phyloP scores from a whole-genome alignment of 371 early-diverging fungal species.

The Actinomortierella ambigua region DNA sequence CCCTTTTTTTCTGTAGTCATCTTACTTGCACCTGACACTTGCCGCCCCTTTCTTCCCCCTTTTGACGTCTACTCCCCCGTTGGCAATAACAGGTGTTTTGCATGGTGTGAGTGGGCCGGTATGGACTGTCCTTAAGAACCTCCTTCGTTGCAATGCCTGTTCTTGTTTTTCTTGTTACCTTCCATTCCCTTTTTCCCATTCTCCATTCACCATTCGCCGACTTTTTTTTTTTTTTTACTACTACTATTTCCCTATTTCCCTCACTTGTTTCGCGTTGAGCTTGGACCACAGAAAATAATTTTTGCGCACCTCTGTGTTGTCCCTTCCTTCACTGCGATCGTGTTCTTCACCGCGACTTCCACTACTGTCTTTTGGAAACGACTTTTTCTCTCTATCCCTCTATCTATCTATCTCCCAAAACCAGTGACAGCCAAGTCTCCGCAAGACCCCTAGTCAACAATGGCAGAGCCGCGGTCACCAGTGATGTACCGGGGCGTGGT shows the following conservation, averaged over 20 bases:
- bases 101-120: too few species aligned
- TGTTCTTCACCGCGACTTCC: conserved; percentile 2
- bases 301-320: conserved; percentile 1
- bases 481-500: conserved; percentile 47
- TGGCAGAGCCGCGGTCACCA: conserved; percentile 8
- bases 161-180: background rate
- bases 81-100: too few species aligned
- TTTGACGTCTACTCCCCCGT: too few species aligned
- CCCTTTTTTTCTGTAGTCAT: too few species aligned
- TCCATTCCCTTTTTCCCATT: background rate
- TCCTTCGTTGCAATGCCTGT: too few species aligned
- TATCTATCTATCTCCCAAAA: background rate
- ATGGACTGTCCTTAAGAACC: too few species aligned
- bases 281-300: too few species aligned
- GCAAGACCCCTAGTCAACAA: background rate
- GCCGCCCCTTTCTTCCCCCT: too few species aligned
- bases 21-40: too few species aligned
- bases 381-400: background rate
- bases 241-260: too few species aligned
- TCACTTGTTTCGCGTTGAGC: too few species aligned
- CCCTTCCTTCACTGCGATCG: background rate
- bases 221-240: background rate
- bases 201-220: background rate
- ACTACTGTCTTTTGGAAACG: background rate
- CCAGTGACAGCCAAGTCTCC: background rate